Evolutionary conservation across 2,329 filamentous ascomycete species (phyloP).

Genomic region (Botrytis paeoniae): DNA sequence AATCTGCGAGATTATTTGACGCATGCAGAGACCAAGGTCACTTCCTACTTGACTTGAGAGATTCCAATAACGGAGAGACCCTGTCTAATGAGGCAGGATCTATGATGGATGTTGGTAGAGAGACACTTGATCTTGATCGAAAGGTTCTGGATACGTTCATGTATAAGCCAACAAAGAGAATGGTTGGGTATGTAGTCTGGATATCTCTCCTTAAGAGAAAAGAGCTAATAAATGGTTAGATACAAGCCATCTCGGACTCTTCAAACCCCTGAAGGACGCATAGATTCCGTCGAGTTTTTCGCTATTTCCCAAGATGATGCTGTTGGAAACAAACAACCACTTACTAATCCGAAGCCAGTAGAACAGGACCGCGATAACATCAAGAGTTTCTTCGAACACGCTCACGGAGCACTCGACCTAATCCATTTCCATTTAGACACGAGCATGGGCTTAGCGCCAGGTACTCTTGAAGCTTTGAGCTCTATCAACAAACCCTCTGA

Average conservation of each 20-base stretch:
- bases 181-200: background rate
- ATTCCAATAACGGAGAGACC: too few species aligned
- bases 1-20: too few species aligned
- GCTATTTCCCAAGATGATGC: background rate
- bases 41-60: too few species aligned
- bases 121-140: too few species aligned
- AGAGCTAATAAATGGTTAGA: background rate
- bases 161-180: background rate
- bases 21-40: too few species aligned
- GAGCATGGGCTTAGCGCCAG: background rate
- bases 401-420: background rate
- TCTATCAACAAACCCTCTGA: background rate
- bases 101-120: too few species aligned
- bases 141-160: background rate
- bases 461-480: background rate
- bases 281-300: background rate
- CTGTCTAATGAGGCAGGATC: too few species aligned
- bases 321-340: background rate
- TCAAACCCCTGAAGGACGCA: background rate
- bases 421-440: background rate
- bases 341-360: background rate
- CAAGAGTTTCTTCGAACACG: background rate
- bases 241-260: background rate
- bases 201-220: background rate
- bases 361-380: background rate